Base-by-base conservation (phyloP, 176 grass and related monocot species). In the Oryza rufipogon region DNA sequence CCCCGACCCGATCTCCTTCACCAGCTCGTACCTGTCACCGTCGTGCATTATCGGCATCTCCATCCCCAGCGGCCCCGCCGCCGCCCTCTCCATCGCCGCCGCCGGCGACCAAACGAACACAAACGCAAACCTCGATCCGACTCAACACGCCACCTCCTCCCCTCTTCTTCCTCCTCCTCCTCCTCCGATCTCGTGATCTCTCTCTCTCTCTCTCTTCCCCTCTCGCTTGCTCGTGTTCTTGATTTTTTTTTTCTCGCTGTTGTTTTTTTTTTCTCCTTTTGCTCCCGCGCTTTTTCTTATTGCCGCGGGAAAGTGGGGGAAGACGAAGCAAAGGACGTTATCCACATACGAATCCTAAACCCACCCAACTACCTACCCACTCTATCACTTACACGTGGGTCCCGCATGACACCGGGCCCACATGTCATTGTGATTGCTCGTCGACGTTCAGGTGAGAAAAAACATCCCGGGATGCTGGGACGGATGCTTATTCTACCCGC, bases 1-100 rank as follows among this genome's bases (percentile, higher is more conserved):
- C 32, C 92, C 92, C 0, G 89, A 87, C 5, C 92, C 89, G 66
- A 94, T 91, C 66, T 91, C 81, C 42, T 38, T 68, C 66, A 94
- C 92, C 23, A 76, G 76, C 72, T 94, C 89, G 76, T 91, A 91
- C 58, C 92, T 66, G 41, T 89, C 89, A 2, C 84, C 88, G 77
- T 89, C 80, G 77, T 85, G 92, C 92, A 89, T 87, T 85, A 80
- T 87, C 72, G 89, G 89, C 76, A 89, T 51, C 11, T 90, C 91
- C 78, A 82, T 90, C 30, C 73, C 83, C 51, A 79, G 66, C 22
- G 91, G 80, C 30, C 91, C 87, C 47, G 75, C 41, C 36, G 81
- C 61, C 47, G 69, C 82, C 91, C 88, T 93, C 38, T n/a, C 68
- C 44, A 22, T 1, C 79, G 3, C 56, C 54, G 52, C 46, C 36